Percentiles rank a stretch among this genome's conserved stretches.
Conservation (phyloP, 495 filamentous ascomycete genomes). For the Halenospora varia region DNA sequence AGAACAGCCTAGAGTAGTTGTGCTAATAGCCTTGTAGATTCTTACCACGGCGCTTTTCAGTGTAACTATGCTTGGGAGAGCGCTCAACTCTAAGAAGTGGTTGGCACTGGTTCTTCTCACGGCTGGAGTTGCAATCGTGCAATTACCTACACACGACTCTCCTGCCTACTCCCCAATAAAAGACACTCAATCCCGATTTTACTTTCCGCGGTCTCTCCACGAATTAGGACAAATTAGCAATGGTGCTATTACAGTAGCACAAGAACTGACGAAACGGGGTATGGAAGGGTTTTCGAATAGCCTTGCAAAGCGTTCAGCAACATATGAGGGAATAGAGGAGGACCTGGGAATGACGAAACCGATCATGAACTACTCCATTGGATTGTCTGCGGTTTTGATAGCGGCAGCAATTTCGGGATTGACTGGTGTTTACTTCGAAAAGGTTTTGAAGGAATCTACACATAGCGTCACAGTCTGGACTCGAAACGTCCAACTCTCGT, state of each 20-base stretch:
- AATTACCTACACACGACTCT: constrained; percentile 58
- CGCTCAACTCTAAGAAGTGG: constrained; percentile 70
- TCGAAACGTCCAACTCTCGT: constrained; percentile 87
- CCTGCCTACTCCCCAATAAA: constrained; percentile 33
- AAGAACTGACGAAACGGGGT: constrained; percentile 44
- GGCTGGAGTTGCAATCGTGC: constrained; percentile 81
- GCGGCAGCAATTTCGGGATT: constrained; percentile 76
- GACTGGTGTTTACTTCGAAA: constrained; percentile 91
- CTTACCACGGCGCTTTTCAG: constrained; percentile 88
- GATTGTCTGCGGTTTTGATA: constrained; percentile 71
- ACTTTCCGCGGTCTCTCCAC: constrained; percentile 71
- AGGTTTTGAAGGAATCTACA: constrained; percentile 80
- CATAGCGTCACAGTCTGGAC: constrained; percentile 76
- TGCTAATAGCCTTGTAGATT: constrained; percentile 43
- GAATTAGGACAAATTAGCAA: constrained; percentile 48
- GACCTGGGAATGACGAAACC: constrained; percentile 63
- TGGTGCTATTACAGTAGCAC: constrained; percentile 39
- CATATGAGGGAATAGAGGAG: constrained; percentile 88
- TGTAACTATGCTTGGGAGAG: constrained; percentile 67
- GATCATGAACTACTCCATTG: constrained; percentile 68
- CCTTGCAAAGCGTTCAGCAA: constrained; percentile 76
- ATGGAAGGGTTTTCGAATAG: constrained; percentile 39
- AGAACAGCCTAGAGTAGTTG: background rate
- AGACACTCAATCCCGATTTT: constrained; percentile 43
- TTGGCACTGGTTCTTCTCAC: constrained; percentile 73